Base-by-base conservation (phyloP, 2,329 filamentous ascomycete genomes). In the Pleomassaria siparia region DNA sequence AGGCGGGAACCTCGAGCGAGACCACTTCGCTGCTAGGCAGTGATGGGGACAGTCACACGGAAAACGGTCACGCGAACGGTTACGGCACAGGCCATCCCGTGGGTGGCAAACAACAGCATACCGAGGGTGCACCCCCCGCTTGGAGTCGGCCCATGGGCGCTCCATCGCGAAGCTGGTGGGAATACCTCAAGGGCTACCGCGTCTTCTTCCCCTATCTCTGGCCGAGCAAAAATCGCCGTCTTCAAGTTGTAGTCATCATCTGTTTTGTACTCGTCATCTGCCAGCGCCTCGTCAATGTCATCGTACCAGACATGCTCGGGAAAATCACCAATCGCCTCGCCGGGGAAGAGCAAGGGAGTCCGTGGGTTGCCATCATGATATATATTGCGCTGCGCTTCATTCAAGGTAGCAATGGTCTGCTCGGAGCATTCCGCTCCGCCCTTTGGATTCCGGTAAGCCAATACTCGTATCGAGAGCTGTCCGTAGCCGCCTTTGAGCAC, bases 391-490 rank as follows among this genome's bases (percentile, higher is more conserved):
- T 84, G 63, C 86, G 89, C 59, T 80, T 91, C 65, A 80, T 97
- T 13, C 94, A 97, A 71, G 94, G 94, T 2, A 86, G 84, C 43
- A 94, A 92, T 50, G 94, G 94, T 16, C 76, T 97, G 39, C 80
- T 99, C 26, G 91, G 91, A 7, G 92, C 90, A 1, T 63, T 88
- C 26, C 83, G 94, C 54, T 87, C 89, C 18, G 84, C 90, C 28
- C 77, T 99, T 26, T 99, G 94, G 94, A 94, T 99, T 42, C 92
- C 94, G 0, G 91, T 99, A 47, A 90, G 91, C 28, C 94, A 99
- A 70, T 96, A 97, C 70, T 96, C 92, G 0, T 99, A 96, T 72
- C 87, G 90, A 64, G 90, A 94, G 55, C 80, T 99, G 49, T 96
- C 91, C 5, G 94, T 94, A 2, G 91, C 94, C 13, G 90, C 92